phyloP scores from a whole-genome alignment of 441 rosid species.

The Aquilaria agallochum region DNA sequence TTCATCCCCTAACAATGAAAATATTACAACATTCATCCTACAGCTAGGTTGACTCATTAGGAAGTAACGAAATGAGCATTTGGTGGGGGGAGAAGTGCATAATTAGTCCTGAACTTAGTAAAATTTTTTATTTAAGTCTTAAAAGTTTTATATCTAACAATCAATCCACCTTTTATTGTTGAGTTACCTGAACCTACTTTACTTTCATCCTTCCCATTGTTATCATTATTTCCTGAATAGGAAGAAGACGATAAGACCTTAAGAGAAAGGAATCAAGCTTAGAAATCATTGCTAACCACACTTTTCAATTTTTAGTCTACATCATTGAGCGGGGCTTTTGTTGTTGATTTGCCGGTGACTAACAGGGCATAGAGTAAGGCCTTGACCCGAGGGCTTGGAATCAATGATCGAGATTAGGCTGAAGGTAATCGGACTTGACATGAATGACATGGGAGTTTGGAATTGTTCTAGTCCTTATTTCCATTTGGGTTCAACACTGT shows the following conservation, averaged over 20 bases:
- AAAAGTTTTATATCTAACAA: too few relatives aligned
- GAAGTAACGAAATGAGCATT: too few relatives aligned
- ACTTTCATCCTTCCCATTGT: not conserved
- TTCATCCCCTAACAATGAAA: too few relatives aligned
- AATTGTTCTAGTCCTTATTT: too few relatives aligned
- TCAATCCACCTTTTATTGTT: too few relatives aligned
- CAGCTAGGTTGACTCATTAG: too few relatives aligned
- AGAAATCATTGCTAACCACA: conserved; percentile 44
- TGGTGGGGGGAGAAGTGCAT: too few relatives aligned
- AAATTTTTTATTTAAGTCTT: too few relatives aligned
- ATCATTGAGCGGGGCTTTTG: not conserved
- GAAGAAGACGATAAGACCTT: conserved; percentile 34
- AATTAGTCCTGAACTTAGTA: too few relatives aligned
- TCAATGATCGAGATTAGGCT: conserved; percentile 54
- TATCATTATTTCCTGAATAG: conserved; percentile 8
- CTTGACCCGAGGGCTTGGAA: conserved; percentile 50
- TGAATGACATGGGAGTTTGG: conserved; percentile 43
- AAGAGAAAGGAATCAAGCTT: conserved; percentile 63
- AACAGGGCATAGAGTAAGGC: conserved; percentile 13
- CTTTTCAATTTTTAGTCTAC: conserved; percentile 21
- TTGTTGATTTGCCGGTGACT: conserved; percentile 2
- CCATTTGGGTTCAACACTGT: too few relatives aligned
- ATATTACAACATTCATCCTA: too few relatives aligned
- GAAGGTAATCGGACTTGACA: conserved; percentile 27
- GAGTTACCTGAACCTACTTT: conserved; percentile 2